phyloP scores from a whole-genome alignment of 352 stramenopile species.

The Halophytophthora batemanensis region DNA sequence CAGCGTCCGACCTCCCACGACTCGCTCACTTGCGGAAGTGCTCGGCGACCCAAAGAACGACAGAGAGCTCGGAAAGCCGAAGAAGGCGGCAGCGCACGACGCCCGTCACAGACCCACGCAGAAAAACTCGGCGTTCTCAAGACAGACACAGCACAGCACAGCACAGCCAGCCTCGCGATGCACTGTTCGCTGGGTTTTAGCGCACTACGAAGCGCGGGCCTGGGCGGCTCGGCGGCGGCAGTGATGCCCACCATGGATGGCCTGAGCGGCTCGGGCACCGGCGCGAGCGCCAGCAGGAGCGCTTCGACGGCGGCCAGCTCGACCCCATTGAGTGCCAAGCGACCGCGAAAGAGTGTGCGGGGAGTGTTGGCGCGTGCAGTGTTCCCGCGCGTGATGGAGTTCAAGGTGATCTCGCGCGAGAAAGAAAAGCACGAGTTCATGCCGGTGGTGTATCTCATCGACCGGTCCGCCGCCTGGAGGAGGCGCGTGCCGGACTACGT shows the following conservation, averaged over 20 bases:
- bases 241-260: slow-evolving; percentile 9
- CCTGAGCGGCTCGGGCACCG: slow-evolving; percentile 18
- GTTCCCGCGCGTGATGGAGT: slow-evolving; percentile 70
- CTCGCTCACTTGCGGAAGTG: background rate
- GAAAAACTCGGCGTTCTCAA: background rate
- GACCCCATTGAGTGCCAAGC: background rate
- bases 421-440: slow-evolving; percentile 77
- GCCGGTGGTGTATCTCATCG: slow-evolving; percentile 68
- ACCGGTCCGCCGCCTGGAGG: slow-evolving; percentile 50
- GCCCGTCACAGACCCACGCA: background rate
- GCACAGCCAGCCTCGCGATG: background rate
- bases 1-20: no score
- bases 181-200: background rate
- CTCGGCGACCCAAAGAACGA: no score
- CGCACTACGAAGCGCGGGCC: no score
- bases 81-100: background rate
- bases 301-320: slow-evolving; percentile 1
- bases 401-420: slow-evolving; percentile 73
- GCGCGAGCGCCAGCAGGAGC: slow-evolving; percentile 12
- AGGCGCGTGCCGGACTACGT: slow-evolving; percentile 44
- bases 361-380: slow-evolving; percentile 38
- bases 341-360: slow-evolving; percentile 11
- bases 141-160: background rate
- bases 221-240: slow-evolving; percentile 3
- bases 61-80: no score